Percentiles rank a stretch among this genome's conserved stretches.
These are phyloP conservation scores for Gynandropsis gynandra DNA, from an alignment of 345 rosid species.

Conservation along the genomic window DNA sequence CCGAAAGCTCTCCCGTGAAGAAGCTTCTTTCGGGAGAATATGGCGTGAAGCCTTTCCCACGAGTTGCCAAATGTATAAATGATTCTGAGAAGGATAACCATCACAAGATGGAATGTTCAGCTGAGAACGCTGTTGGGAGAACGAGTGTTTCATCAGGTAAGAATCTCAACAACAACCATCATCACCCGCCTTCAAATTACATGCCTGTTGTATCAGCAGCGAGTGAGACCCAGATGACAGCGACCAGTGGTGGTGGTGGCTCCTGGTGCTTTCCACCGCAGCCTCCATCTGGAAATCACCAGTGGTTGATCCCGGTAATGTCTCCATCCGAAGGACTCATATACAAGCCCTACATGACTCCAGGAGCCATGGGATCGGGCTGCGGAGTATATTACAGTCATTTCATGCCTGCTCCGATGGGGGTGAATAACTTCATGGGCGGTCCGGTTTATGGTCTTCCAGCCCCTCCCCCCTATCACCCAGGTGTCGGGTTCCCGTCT, in stretches of 20 bases:
- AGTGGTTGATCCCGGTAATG: constrained; percentile 62
- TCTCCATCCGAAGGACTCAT: constrained; percentile 70
- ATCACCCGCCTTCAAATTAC: constrained; percentile 29
- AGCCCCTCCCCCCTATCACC: constrained; percentile 24
- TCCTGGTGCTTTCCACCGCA: constrained; percentile 44
- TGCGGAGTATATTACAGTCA: constrained; percentile 39
- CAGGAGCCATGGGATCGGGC: constrained; percentile 38
- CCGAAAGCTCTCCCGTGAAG: constrained; percentile 31
- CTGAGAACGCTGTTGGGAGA: constrained; percentile 7
- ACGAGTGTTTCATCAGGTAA: neutral
- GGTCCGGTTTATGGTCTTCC: constrained; percentile 40
- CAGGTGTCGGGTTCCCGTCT: constrained; percentile 29
- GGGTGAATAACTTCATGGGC: constrained; percentile 27
- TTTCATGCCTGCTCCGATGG: constrained; percentile 30
- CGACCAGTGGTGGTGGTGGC: neutral
- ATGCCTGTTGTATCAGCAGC: constrained; percentile 15
- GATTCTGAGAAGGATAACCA: constrained; percentile 21
- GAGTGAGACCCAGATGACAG: neutral
- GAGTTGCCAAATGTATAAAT: constrained; percentile 29
- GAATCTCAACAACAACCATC: constrained; percentile 13
- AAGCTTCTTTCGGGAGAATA: constrained; percentile 34
- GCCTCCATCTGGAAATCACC: constrained; percentile 30
- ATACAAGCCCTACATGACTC: constrained; percentile 53
- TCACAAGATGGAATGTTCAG: constrained; percentile 16
- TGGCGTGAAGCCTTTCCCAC: constrained; percentile 28